Evolutionary conservation across 2,329 filamentous ascomycete genomes (phyloP), one percentile per base, ranked within the genome.

Genomic region (Cyphellophora europaea): DNA sequence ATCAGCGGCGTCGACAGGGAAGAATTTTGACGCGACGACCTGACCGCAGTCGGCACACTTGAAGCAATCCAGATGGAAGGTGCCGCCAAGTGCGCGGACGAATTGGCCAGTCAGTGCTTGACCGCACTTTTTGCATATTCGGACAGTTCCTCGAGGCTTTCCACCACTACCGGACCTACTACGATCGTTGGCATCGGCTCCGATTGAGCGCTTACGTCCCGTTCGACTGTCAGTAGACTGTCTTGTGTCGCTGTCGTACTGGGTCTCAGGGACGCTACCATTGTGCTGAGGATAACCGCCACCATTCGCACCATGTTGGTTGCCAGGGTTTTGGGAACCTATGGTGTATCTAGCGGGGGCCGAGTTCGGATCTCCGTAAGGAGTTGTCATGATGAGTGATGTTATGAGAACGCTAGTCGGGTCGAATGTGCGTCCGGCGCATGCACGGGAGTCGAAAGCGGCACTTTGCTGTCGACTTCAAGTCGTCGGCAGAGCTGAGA

Each of bases 21-120:
- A 98, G 72, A 98, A 98, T 54, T 98, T 98, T 34, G 89, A 95
- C 27, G 91, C 91, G 23, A 98, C 91, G 41, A 96, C 93, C 59
- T 94, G 82, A 48, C 84, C 86, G 54, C 91, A 98, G 58, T 98
- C 91, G 64, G 86, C 77, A 61, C 91, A 98, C 57, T 86, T 93
- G 64, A 98, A 98, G 69, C 91, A 98, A 59, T 98, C 89, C 47
- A 98, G 66, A 66, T 98, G 91, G 58, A 86, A 98, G 35, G 89
- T 96, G 38, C 87, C 88, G 36, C 88, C 86, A 36, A 98, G 65
- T 30, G 91, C 91, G 51, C 91, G 77, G 45, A 98, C 91, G 57
- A 96, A 98, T 61, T 98, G 91, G 28, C 91, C 91, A 2, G 86
- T 93, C 57, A 98, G 68, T 36, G 80, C 71, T 57, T 89, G 82